Conservation (phyloP, 345 rosid genomes). For the Salix koriyanagi region DNA sequence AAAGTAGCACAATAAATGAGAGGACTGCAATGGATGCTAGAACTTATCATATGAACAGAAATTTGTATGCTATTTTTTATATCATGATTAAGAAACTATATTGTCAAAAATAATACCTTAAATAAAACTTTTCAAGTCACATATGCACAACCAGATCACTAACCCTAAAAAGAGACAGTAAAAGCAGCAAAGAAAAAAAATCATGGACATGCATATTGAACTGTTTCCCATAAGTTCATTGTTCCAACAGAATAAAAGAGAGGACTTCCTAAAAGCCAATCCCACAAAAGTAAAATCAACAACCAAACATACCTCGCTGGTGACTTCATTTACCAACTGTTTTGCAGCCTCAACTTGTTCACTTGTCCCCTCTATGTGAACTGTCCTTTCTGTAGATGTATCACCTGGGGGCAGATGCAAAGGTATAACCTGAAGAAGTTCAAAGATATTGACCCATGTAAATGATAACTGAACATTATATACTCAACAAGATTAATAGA, state of each 20-base stretch:
- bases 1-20: neutral
- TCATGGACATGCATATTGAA: neutral
- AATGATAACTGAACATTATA: neutral
- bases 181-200: neutral
- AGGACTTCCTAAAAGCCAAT: slow-evolving; percentile 6
- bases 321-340: slow-evolving; percentile 84
- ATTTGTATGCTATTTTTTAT: neutral
- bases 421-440: slow-evolving; percentile 70
- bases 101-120: neutral
- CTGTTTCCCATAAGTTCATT: neutral
- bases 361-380: slow-evolving; percentile 84
- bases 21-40: neutral
- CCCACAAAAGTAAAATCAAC: slow-evolving; percentile 26
- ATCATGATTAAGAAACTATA: neutral
- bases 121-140: neutral
- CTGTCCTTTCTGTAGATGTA: slow-evolving; percentile 62
- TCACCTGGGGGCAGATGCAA: slow-evolving; percentile 97
- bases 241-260: neutral
- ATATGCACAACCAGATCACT: neutral
- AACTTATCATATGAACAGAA: neutral
- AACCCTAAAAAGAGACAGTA: neutral
- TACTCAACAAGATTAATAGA: neutral
- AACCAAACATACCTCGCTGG: slow-evolving; percentile 80
- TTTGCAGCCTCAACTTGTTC: slow-evolving; percentile 92
- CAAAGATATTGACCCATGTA: neutral